phyloP scores from a whole-genome alignment of 257 asterid genomes.

The Solanum ossicruentum region DNA sequence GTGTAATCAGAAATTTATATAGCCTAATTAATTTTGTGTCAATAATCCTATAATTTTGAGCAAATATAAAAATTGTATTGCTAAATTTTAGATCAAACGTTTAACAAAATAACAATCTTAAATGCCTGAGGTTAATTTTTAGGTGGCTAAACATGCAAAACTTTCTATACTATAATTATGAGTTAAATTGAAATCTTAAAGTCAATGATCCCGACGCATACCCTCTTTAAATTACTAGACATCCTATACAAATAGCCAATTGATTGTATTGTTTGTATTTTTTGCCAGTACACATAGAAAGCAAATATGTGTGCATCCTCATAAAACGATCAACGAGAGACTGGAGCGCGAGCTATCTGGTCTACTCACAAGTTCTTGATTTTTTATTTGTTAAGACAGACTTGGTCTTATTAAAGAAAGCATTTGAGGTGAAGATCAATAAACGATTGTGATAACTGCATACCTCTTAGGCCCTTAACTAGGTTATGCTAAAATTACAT shows the following conservation, averaged over 20 bases:
- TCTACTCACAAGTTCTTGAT: neutral
- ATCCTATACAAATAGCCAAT: neutral
- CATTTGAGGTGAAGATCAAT: fast-evolving
- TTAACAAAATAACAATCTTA: neutral
- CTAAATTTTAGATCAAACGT: neutral
- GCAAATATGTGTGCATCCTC: fast-evolving
- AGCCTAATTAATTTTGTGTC: too few species aligned
- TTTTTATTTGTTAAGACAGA: neutral
- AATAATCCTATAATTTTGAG: neutral
- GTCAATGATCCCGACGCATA: too few species aligned
- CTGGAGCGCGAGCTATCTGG: neutral
- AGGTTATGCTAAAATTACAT: neutral
- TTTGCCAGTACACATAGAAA: neutral
- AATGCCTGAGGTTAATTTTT: neutral
- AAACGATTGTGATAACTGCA: fast-evolving
- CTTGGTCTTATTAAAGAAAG: neutral
- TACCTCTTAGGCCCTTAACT: neutral
- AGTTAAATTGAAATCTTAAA: neutral
- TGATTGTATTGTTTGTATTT: neutral
- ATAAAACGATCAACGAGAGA: neutral
- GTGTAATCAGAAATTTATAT: too few species aligned
- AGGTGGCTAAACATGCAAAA: neutral
- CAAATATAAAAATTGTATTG: fast-evolving
- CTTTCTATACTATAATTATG: neutral
- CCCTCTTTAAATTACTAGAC: neutral